Base-by-base conservation (phyloP, 208 protist species). In the Porcisia hertigi region DNA sequence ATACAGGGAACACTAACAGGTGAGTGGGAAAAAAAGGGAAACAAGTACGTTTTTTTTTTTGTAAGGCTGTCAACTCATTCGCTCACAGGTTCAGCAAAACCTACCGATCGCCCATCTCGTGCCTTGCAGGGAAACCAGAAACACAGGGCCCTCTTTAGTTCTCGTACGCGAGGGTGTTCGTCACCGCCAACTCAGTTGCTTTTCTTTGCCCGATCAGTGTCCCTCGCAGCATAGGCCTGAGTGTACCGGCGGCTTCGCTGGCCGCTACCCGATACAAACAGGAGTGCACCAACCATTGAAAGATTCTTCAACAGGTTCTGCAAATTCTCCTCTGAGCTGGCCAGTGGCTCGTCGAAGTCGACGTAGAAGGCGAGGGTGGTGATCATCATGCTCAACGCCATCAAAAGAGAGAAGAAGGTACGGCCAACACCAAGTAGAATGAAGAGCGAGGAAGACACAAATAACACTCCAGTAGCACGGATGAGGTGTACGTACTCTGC, bases 361-460 rank as follows among this genome's bases (percentile, higher is more conserved):
- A 95, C 66, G 81, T 90, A 86, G 71, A 93, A 90, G 25, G 77
- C 76, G 20, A 94, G 67, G 8, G 90, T 90, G 52, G 90, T 77
- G 59, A 91, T 47, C 23, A 84, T n/a, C 23, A 82, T 83, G 47
- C 76, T 67, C 3, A 90, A n/a, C 23, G 89, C 90, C 71, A 96
- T 71, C 57, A 94, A 49, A 54, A 96, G 88, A 25, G 86, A 75
- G 69, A 96, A 95, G 82, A 95, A 94, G 76, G 83, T 86, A 55
- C 92, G 88, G 4, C 90, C 90, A 43, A 96, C 89, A 20, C 88
- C 89, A 25, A 96, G 86, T 8, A 96, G 66, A 77, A 94, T 92
- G 49, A 96, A 94, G 30, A 94, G 81, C 12, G 92, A 93, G 65
- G 93, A 92, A 58, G 82, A 83, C 41, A 96, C 67, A 53, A 87